Evolutionary conservation across 2,329 filamentous ascomycete genomes (phyloP).

Genomic region (Fusarium luffae): DNA sequence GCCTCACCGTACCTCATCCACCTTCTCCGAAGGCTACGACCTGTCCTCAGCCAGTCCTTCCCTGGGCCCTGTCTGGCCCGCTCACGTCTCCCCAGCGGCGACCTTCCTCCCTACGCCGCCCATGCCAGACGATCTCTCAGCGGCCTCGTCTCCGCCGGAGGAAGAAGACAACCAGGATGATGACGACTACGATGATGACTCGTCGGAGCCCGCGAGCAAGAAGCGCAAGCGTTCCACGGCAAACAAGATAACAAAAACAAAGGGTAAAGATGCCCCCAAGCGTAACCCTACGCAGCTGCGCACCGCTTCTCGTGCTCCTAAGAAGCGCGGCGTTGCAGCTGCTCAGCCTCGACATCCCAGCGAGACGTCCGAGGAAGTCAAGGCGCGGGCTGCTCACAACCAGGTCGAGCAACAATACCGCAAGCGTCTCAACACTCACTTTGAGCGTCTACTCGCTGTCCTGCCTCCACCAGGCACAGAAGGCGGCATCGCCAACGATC

Average conservation of each 20-base stretch:
- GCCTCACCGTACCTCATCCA: conserved; percentile 30
- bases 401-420: conserved; percentile 62
- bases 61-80: conserved; percentile 34
- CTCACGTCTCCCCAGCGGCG: conserved; percentile 38
- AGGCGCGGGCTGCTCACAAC: conserved; percentile 53
- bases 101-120: conserved; percentile 43
- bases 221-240: conserved; percentile 35
- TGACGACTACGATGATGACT: conserved; percentile 28
- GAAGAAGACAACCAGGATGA: conserved; percentile 36
- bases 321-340: conserved; percentile 36
- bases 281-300: conserved; percentile 40
- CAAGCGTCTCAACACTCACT: conserved; percentile 59
- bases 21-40: conserved; percentile 39
- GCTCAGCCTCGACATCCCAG: conserved; percentile 36
- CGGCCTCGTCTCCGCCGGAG: conserved; percentile 28
- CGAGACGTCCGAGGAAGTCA: conserved; percentile 43
- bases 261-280: conserved; percentile 23
- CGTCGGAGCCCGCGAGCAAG: conserved; percentile 19
- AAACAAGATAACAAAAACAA: conserved; percentile 10
- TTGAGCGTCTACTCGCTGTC: conserved; percentile 56
- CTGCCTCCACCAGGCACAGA: conserved; percentile 51
- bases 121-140: conserved; percentile 41
- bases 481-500: conserved; percentile 46
- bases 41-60: conserved; percentile 32
- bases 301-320: conserved; percentile 43